Percentiles rank a stretch among this genome's conserved stretches.
phyloP scores from a whole-genome alignment of 768 basidiomycete species.

The Russula foetens region DNA sequence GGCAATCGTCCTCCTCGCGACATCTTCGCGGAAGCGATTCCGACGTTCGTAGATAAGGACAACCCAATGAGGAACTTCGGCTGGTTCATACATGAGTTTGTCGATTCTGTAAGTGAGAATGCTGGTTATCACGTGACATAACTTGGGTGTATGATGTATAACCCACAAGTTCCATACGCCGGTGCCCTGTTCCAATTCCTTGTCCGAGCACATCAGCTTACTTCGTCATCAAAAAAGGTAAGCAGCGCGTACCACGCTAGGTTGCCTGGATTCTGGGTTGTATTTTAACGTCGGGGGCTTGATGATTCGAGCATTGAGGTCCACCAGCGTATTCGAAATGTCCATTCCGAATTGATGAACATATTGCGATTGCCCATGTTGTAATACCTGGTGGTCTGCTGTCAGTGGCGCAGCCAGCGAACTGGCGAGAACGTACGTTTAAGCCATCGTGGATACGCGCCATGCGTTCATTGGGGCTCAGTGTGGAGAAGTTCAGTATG shows the following conservation, averaged over 20 bases:
- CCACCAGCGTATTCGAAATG: conserved; percentile 46
- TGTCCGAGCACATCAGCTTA: not conserved
- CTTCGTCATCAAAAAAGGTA: not conserved
- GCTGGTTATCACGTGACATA: not conserved
- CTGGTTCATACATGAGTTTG: conserved; percentile 56
- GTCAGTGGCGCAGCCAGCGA: not conserved
- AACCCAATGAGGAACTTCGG: conserved; percentile 46
- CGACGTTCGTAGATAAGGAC: conserved; percentile 59
- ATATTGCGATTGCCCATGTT: conserved; percentile 40
- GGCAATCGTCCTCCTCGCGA: conserved; percentile 44
- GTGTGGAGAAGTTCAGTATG: conserved; percentile 58
- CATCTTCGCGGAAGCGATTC: conserved; percentile 40
- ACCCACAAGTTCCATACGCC: conserved; percentile 77
- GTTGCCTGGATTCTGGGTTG: conserved; percentile 45
- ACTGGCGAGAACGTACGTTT: conserved; percentile 28
- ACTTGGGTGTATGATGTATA: not conserved
- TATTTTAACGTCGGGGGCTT: conserved; percentile 58
- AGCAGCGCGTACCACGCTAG: conserved; percentile 42
- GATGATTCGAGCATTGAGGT: conserved; percentile 52
- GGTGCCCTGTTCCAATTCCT: conserved; percentile 57
- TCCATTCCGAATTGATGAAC: conserved; percentile 60
- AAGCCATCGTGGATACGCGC: conserved; percentile 45
- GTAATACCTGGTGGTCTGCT: conserved; percentile 39
- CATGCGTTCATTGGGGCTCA: conserved; percentile 49
- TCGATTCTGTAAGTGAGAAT: conserved; percentile 44